A percentile compares a stretch with the other conserved stretches of the same genome.
Evolutionary conservation across 768 basidiomycete species (phyloP).

Genomic region (Tulasnella calospora): DNA sequence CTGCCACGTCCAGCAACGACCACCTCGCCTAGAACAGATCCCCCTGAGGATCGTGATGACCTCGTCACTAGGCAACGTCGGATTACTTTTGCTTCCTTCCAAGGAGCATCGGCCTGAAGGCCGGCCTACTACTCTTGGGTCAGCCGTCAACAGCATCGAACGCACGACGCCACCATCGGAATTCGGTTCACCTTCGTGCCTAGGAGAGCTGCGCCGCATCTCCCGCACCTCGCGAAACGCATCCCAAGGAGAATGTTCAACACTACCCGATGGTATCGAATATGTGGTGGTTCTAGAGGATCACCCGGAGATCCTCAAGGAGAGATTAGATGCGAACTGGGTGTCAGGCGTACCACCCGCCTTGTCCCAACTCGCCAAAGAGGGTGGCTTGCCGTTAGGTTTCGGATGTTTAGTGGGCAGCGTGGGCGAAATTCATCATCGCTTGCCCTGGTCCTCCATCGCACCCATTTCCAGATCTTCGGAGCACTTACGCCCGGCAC

Average conservation of each 20-base stretch:
- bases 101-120: background rate
- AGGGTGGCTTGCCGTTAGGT: constrained; percentile 40
- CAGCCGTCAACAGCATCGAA: background rate
- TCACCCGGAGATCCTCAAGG: constrained; percentile 42
- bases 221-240: background rate
- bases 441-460: constrained; percentile 55
- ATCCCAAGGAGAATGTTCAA: background rate
- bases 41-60: background rate
- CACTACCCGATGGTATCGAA: constrained; percentile 40
- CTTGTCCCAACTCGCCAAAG: constrained; percentile 39
- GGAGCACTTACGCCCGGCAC: background rate
- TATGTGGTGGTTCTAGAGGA: constrained; percentile 55
- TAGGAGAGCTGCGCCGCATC: background rate
- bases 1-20: background rate
- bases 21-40: background rate
- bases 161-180: background rate
- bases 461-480: constrained; percentile 54
- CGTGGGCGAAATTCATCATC: constrained; percentile 54
- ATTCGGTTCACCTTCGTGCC: background rate
- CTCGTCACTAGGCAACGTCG: background rate
- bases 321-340: constrained; percentile 47
- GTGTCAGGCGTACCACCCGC: constrained; percentile 42
- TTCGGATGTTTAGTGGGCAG: constrained; percentile 58
- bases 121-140: background rate
- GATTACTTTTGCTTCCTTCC: background rate